Base-by-base conservation (phyloP, 163 green algal species). In the Smithsoniella earleae region DNA sequence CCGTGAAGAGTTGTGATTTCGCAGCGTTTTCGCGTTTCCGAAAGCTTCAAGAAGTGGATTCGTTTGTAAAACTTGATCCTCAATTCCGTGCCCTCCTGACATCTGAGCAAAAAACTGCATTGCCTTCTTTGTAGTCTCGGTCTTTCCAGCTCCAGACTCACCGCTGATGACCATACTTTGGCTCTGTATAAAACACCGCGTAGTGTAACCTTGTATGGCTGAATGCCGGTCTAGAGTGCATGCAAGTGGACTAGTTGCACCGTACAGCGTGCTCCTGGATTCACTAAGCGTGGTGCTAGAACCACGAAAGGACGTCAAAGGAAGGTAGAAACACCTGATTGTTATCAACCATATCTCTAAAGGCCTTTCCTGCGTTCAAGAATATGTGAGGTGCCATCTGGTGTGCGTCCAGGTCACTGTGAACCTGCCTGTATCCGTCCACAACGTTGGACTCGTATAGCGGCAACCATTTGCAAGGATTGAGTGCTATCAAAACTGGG, bases 31-130 rank as follows among this genome's bases (percentile, higher is more conserved):
- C 44, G 92, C 92, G 73, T 97, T 97, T 43, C 92, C 92, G 84
- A 97, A 97, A 0, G 92, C 91, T 77, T 97, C 92, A 62, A 97
- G 82, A 3, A 98, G 82, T 1, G 91, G 90, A 77, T 97, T 98
- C 49, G 88, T 95, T 80, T 89, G 77, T 40, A 83, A 36, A n/a
- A 80, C 82, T 38, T 77, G 55, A 25, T 46, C 74, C 55, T 90
- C 83, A 77, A 88, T 83, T 10, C 81, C 84, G 2, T 83, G 88
- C n/a, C 88, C 86, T 1, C 89, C 89, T n/a, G 88, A 90, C 55
- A 96, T 78, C 2, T 81, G 80, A 6, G 91, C 88, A 33, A 97
- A 84, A 79, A 95, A 95, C 82, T 89, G 83, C 90, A 96, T 95
- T 1, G 88, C 86, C 46, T 91, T 87, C 78, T 96, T 96, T 46